A percentile compares a stretch with the other conserved stretches of the same genome.
phyloP scores from a whole-genome alignment of 306 rosid species.

The Adenanthera pavonina region DNA sequence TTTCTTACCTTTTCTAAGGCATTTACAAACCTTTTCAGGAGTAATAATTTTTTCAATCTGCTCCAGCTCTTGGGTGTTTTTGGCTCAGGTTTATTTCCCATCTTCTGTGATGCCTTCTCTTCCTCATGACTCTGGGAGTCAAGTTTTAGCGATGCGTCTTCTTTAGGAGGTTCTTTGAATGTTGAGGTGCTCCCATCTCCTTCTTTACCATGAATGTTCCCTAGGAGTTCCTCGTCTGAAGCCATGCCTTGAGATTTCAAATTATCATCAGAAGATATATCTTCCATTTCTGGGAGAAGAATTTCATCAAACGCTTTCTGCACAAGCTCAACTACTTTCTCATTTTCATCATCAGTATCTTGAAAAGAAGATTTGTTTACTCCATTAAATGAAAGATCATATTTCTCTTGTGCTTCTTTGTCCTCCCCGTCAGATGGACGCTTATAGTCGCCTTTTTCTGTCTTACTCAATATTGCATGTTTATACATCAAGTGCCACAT shows the following conservation, averaged over 20 bases:
- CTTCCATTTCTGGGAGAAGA: conserved; percentile 77
- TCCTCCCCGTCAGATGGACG: conserved; percentile 39
- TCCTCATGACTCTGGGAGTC: conserved; percentile 34
- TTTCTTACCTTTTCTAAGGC: conserved; percentile 77
- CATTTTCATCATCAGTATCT: conserved; percentile 43
- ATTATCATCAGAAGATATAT: conserved; percentile 41
- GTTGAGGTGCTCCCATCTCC: conserved; percentile 36
- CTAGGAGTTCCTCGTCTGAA: conserved; percentile 40
- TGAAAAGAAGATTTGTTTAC: conserved; percentile 44
- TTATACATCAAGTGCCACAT: conserved; percentile 90
- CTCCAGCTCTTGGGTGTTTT: conserved; percentile 75
- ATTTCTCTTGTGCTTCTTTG: conserved; percentile 49
- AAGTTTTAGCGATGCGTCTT: conserved; percentile 29
- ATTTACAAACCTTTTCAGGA: conserved; percentile 85
- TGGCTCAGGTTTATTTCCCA: conserved; percentile 48
- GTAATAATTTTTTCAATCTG: conserved; percentile 68
- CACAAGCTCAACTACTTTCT: conserved; percentile 61
- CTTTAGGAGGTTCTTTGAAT: conserved; percentile 41
- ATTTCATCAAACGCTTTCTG: conserved; percentile 86
- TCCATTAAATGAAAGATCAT: conserved; percentile 29
- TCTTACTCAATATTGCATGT: conserved; percentile 58
- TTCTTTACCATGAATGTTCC: conserved; percentile 41
- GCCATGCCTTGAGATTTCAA: conserved; percentile 38
- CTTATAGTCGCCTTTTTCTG: conserved; percentile 44
- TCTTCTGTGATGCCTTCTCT: conserved; percentile 44